A percentile compares a stretch with the other conserved stretches of the same genome.
phyloP scores from a whole-genome alignment of 176 grass and related monocot species.

The Phragmites australis region DNA sequence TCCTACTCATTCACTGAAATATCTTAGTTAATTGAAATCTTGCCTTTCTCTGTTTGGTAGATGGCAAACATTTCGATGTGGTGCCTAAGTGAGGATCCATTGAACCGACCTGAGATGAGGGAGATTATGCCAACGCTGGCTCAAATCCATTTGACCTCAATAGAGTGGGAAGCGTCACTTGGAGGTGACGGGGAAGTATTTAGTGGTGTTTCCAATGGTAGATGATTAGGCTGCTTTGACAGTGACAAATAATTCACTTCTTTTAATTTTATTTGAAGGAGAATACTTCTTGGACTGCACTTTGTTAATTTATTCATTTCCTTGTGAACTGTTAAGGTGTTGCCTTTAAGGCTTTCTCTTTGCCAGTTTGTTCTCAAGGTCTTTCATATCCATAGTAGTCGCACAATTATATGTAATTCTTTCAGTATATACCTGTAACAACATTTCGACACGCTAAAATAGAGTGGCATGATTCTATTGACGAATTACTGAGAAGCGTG shows the following conservation, averaged over 20 bases:
- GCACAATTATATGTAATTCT: not conserved
- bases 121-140: slow-evolving; percentile 42
- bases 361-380: not conserved
- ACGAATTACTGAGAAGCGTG: not conserved
- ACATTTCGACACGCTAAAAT: not conserved
- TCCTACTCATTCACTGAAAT: not conserved
- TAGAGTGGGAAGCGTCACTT: slow-evolving; percentile 62
- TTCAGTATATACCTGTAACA: not conserved
- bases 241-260: slow-evolving; percentile 18
- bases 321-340: not conserved
- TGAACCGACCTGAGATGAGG: slow-evolving; percentile 63
- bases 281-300: slow-evolving; percentile 14
- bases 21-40: slow-evolving; percentile 16
- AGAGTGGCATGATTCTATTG: not conserved
- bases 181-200: slow-evolving; percentile 63
- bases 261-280: slow-evolving; percentile 42
- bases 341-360: not conserved
- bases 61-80: slow-evolving; percentile 56
- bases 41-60: slow-evolving; percentile 23
- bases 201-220: slow-evolving; percentile 50
- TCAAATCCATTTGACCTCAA: slow-evolving; percentile 55
- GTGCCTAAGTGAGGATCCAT: slow-evolving; percentile 61
- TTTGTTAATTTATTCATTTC: slow-evolving; percentile 1
- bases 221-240: slow-evolving; percentile 35
- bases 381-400: not conserved